Evolutionary conservation across 345 rosid species (phyloP), one percentile per base, ranked within the genome.

Genomic region (Microcos paniculata): DNA sequence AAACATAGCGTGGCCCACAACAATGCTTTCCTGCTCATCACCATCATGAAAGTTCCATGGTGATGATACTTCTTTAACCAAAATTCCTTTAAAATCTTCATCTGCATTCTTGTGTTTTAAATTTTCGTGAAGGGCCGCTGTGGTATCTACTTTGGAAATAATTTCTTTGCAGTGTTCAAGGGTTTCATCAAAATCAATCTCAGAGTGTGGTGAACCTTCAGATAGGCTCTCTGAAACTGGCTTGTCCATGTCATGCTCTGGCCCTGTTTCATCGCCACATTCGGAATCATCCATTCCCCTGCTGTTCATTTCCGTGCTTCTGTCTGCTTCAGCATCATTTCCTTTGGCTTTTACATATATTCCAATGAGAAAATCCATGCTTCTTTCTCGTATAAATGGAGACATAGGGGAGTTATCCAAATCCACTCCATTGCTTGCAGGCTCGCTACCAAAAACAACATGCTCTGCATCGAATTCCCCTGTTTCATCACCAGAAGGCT

Each of bases 301-400:
- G 1, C 26, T 31, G 28, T 73, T 77, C 64, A 46, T 52, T 45
- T 76, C 78, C 63, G 23, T 56, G 45, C 75, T 52, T 55, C 64
- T 77, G 6, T 59, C 57, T 65, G 46, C 84, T 55, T 64, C 13
- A 62, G 49, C 71, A 46, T 16, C 74, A 70, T 74, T 77, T 69
- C 73, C 79, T 52, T 73, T 80, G 77, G 57, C 80, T 58, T 78
- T 82, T 26, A 82, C 83, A 80, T 79, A 83, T 53, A 87, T 80
- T 73, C 86, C 88, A 57, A 91, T 72, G 33, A 80, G 81, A 74
- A 85, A 87, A n/a, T 77, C 84, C 52, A 16, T 56, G 45, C 75
- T 73, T 35, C 48, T 74, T 33, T 72, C 84, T 70, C 71, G 71
- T 38, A 63, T 53, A 59, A 64, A 46, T 2, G 82, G 83, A 70